These are phyloP conservation scores for Leishmania major DNA, from an alignment of 208 protist genomes.

Conservation along the genomic window DNA sequence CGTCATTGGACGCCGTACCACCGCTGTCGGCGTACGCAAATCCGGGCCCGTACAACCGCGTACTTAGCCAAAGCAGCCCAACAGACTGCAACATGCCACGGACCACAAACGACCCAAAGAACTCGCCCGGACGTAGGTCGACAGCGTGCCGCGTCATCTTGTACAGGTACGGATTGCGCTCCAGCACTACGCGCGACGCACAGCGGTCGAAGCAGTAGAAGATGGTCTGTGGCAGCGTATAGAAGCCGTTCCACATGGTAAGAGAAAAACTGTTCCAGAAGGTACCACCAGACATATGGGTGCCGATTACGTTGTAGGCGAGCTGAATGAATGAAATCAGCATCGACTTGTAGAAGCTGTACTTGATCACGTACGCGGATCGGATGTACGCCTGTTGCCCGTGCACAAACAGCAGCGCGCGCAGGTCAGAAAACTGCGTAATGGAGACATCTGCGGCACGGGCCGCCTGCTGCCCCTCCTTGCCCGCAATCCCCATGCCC, in stretches of 20 bases:
- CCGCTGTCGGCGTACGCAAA: slow-evolving; percentile 49
- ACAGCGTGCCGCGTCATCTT: slow-evolving; percentile 51
- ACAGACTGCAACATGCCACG: slow-evolving; percentile 81
- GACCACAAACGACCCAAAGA: slow-evolving; percentile 71
- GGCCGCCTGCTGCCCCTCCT: slow-evolving; percentile 94
- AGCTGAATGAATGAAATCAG: slow-evolving; percentile 94
- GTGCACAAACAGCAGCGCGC: slow-evolving; percentile 94
- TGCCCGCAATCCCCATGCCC: slow-evolving; percentile 91
- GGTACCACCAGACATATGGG: slow-evolving; percentile 73
- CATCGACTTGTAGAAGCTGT: slow-evolving; percentile 98
- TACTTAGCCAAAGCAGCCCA: slow-evolving; percentile 58
- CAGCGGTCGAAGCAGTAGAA: slow-evolving; percentile 90
- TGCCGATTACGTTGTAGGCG: slow-evolving; percentile 74
- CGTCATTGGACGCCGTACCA: slow-evolving; percentile 55
- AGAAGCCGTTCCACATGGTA: slow-evolving; percentile 91
- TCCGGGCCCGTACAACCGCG: slow-evolving; percentile 34
- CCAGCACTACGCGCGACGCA: slow-evolving; percentile 75
- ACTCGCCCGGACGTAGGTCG: slow-evolving; percentile 69
- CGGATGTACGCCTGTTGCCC: slow-evolving; percentile 93
- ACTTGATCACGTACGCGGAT: slow-evolving; percentile 95
- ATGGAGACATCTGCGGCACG: slow-evolving; percentile 95
- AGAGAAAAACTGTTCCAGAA: slow-evolving; percentile 94
- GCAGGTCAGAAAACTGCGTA: slow-evolving; percentile 92
- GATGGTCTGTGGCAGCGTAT: slow-evolving; percentile 89
- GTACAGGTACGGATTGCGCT: slow-evolving; percentile 77